These are phyloP conservation scores for Begonia masoniana DNA, from an alignment of 306 rosid species.

Conservation along the genomic window DNA sequence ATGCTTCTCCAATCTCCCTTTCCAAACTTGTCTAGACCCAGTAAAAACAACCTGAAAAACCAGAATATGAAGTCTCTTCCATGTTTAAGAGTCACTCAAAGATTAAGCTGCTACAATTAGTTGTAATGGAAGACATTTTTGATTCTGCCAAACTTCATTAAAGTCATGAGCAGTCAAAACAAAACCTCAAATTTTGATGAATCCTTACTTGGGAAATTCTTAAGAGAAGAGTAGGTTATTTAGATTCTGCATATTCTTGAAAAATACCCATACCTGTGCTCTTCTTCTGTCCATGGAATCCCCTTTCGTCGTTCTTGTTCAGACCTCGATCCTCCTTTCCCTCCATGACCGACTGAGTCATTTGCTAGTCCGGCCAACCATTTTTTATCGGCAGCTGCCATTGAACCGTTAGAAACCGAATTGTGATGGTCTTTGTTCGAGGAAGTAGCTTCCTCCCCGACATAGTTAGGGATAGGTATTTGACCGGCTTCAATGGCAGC, in stretches of 20 bases:
- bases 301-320: conserved; percentile 95
- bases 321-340: conserved; percentile 77
- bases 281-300: conserved; percentile 99
- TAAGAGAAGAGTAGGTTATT: no score
- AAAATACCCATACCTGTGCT: conserved; percentile 57
- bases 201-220: no score
- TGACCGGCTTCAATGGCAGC: conserved; percentile 68
- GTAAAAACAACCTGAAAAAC: conserved; percentile 64
- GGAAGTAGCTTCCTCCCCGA: conserved; percentile 28
- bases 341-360: conserved; percentile 43
- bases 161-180: no score
- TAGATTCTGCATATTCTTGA: no score
- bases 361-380: conserved; percentile 51
- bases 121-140: no score
- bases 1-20: conserved; percentile 99
- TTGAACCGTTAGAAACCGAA: conserved; percentile 26
- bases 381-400: conserved; percentile 49
- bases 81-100: not conserved
- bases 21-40: conserved; percentile 95
- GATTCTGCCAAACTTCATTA: no score
- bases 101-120: no score
- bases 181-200: no score
- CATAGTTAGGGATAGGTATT: conserved; percentile 49
- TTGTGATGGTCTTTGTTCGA: conserved; percentile 32
- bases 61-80: not conserved